Conservation (phyloP, 306 rosid genomes). For the Canavalia gladiata region DNA sequence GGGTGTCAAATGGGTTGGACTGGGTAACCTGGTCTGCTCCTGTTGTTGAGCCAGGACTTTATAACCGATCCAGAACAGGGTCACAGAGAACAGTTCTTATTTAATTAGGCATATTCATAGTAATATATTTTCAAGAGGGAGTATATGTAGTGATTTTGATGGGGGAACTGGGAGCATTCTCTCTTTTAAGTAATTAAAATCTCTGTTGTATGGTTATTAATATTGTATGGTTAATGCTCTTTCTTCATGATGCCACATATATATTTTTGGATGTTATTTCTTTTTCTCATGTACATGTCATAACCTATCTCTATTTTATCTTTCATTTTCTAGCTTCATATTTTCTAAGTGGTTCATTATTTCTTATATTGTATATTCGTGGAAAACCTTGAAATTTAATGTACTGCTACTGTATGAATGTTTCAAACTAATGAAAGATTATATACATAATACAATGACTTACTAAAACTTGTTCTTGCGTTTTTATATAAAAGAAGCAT, state of each 20-base stretch:
- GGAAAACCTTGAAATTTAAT: neutral
- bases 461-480: neutral
- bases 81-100: neutral
- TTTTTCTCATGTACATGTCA: neutral
- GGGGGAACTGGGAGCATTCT: no score
- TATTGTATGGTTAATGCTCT: neutral
- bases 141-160: neutral
- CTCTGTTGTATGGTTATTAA: neutral
- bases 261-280: no score
- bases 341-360: neutral
- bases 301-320: neutral
- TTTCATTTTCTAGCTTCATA: neutral
- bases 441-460: neutral
- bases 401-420: neutral
- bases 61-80: neutral
- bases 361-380: neutral
- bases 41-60: no score
- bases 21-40: no score
- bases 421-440: neutral
- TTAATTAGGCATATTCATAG: neutral
- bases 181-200: neutral
- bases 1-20: no score
- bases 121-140: neutral
- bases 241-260: neutral
- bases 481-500: neutral